Evolutionary conservation across 1,284 basidiomycete species (phyloP).

Genomic region (Ganoderma multipileum): DNA sequence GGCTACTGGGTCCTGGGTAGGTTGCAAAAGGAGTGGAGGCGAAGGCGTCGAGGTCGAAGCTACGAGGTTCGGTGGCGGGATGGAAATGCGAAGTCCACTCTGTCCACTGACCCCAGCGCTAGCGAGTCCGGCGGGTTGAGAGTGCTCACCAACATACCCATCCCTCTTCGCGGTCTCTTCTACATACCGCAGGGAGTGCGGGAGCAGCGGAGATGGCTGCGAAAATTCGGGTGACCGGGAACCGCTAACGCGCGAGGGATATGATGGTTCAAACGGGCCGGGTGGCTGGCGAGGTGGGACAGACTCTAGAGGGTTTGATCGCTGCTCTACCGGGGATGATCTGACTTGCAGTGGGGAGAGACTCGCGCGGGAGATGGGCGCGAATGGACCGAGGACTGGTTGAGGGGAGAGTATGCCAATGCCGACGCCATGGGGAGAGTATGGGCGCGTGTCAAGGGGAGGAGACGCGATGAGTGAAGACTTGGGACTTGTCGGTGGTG

Average conservation of each 20-base stretch:
- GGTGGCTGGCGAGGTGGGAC: slow-evolving; percentile 17
- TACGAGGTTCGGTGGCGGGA: slow-evolving; percentile 34
- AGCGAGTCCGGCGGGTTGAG: slow-evolving; percentile 19
- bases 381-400: slow-evolving; percentile 35
- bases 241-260: slow-evolving; percentile 19
- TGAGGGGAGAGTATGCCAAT: slow-evolving; percentile 38
- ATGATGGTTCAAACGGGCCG: slow-evolving; percentile 23
- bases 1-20: slow-evolving; percentile 19
- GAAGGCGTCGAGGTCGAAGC: slow-evolving; percentile 34
- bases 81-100: slow-evolving; percentile 31
- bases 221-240: slow-evolving; percentile 24
- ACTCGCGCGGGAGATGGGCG: slow-evolving; percentile 28
- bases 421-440: slow-evolving; percentile 37
- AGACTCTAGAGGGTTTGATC: slow-evolving; percentile 31
- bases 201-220: slow-evolving; percentile 23
- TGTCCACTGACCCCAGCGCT: slow-evolving; percentile 20
- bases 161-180: slow-evolving; percentile 20
- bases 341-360: slow-evolving; percentile 30
- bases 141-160: slow-evolving; percentile 21
- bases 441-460: slow-evolving; percentile 34
- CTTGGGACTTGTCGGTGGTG: slow-evolving; percentile 25
- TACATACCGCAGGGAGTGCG: slow-evolving; percentile 26
- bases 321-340: slow-evolving; percentile 33
- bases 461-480: slow-evolving; percentile 30
- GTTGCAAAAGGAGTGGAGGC: slow-evolving; percentile 29